Base-by-base conservation (phyloP, 2,329 filamentous ascomycete genomes). In the Fusarium staphyleae region DNA sequence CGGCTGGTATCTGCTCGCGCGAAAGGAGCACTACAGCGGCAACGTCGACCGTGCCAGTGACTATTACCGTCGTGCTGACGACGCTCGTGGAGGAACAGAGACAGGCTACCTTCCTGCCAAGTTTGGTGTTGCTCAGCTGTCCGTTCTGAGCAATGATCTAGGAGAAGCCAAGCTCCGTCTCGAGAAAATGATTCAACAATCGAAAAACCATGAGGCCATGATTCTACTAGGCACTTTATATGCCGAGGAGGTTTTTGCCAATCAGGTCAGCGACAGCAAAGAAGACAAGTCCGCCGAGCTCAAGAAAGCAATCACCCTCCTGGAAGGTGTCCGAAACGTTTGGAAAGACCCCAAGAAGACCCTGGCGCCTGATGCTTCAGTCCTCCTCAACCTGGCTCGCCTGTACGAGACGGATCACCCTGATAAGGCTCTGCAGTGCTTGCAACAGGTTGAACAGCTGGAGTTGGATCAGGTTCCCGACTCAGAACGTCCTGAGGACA, bases 331-430 rank as follows among this genome's bases (percentile, higher is more conserved):
- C 3, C 88, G 93, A 40, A 83, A 84, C 39, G 86, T 90, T 15
- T 99, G 95, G 95, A 97, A 93, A 74, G 93, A 98, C 62, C 82
- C 91, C 3, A 96, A 95, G 77, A 93, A 89, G 74, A 91, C 90
- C 55, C 75, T 93, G 3, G 78, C 85, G 0, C 87, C 91, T 0
- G 95, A 99, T 70, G 83, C 92, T 15, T 89, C 92, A 1, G 93
- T 99, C 5, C 79, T 99, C 18, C 82, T 99, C 19, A 98, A 97
- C 63, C 84, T 99, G 30, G 91, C 95, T 16, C 87, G 93, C 18
- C 82, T 99, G 1, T 98, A 98, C 69, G 96, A 99, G 75, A 80
- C 75, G 3, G 90, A 93, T 5, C 82, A 87, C 18, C 91, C 95
- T 0, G 93, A 98, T 19, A 96, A 95, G 77, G 95, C 93, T 49